Evolutionary conservation across 2,329 filamentous ascomycete genomes (phyloP).

Genomic region (Fusarium sp.): DNA sequence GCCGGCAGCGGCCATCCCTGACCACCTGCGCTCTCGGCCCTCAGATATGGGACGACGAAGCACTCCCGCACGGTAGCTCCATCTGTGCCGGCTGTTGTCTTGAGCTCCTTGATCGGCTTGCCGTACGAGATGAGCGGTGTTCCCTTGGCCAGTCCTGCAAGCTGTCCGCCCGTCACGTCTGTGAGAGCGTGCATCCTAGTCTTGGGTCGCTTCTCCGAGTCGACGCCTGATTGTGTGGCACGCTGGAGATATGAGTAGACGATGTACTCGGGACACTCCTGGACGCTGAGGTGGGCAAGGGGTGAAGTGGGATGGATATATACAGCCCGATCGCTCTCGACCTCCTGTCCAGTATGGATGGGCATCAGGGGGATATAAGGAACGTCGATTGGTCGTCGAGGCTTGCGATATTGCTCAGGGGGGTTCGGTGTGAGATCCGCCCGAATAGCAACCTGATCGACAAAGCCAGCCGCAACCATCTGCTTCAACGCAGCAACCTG

Average conservation of each 20-base stretch:
- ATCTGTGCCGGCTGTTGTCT: constrained; percentile 54
- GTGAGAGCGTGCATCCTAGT: constrained; percentile 92
- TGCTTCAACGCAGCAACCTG: constrained; percentile 87
- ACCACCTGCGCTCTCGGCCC: constrained; percentile 73
- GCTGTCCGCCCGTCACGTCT: constrained; percentile 78
- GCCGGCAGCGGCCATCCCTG: constrained; percentile 87
- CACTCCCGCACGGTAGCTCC: constrained; percentile 72
- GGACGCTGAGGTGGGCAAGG: constrained; percentile 75
- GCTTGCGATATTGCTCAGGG: constrained; percentile 74
- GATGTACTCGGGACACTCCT: constrained; percentile 87
- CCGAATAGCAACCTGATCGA: constrained; percentile 94
- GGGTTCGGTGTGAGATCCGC: constrained; percentile 85
- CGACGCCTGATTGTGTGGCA: constrained; percentile 63
- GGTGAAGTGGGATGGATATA: constrained; percentile 90
- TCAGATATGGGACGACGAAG: constrained; percentile 83
- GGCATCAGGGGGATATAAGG: constrained; percentile 90
- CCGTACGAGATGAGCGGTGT: constrained; percentile 87
- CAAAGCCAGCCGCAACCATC: constrained; percentile 90
- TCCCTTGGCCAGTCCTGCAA: constrained; percentile 83
- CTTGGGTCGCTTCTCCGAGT: constrained; percentile 70
- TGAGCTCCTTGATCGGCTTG: constrained; percentile 90
- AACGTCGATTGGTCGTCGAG: constrained; percentile 89
- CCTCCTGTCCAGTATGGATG: constrained; percentile 58
- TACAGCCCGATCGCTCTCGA: constrained; percentile 73
- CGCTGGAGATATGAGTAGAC: constrained; percentile 89